Evolutionary conservation across 306 rosid genomes (phyloP), one percentile per base, ranked within the genome.

Genomic region (Castanopsis chinensis): DNA sequence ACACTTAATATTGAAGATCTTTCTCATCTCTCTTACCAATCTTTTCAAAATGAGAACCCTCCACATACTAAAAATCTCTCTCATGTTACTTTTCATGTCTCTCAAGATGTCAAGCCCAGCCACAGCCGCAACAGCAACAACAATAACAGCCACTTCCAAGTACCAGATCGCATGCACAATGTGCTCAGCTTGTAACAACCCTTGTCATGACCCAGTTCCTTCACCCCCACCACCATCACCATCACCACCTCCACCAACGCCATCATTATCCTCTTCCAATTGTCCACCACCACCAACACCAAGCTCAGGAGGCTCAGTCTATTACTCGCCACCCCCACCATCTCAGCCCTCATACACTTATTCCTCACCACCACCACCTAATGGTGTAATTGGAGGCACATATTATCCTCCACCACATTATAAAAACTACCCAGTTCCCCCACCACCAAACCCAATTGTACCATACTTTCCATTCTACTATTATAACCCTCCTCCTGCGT

Each of bases 371-470:
- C 92, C 92, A 1, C 89, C 89, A 18, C 79, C 87, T 14, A 49
- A 3, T 49, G 53, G 53, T 49, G 82, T 85, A 3, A 37, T 5
- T 0, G 92, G 91, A 0, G 88, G 91, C 13, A 73, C 76, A 2
- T 86, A 81, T 64, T 84, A 88, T 19, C 97, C 99, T 17, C 98
- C 99, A 6, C 94, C 98, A 4, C 30, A 77, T 13, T 19, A 68
- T 86, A 61, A 75, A 9, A 87, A 85, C 80, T 90, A 92, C 72
- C 94, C 94, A 0, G 52, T 77, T 1, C 98, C 98, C 1, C 98
- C 99, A n/a, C 99, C 99, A 5, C 99, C 99, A 2, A 96, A 96
- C 76, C 99, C 98, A 23, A 93, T 96, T 73, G 97, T 96, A 10
- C 96, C 98, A 0, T 96, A 96, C 73, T 96, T 93, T 57, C 99